phyloP scores from a whole-genome alignment of 129 eudicot species.

The Arctium lappa region DNA sequence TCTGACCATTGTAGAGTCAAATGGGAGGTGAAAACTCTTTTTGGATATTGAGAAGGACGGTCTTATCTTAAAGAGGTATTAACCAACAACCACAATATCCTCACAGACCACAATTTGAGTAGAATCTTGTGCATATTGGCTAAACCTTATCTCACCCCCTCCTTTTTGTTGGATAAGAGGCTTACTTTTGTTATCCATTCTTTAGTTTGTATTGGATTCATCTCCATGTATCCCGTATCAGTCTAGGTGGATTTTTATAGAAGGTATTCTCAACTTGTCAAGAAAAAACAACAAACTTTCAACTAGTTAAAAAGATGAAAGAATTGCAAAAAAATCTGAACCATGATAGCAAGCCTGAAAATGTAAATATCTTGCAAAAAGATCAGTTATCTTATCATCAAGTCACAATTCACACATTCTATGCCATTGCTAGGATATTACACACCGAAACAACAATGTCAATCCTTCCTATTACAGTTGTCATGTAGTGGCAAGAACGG shows the following conservation, averaged over 20 bases:
- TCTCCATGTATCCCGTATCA: not conserved
- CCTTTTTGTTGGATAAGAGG: not conserved
- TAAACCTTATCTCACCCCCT: slow-evolving; percentile 20
- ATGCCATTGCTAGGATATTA: not conserved
- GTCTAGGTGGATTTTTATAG: not conserved
- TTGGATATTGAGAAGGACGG: slow-evolving; percentile 5
- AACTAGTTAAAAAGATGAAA: not conserved
- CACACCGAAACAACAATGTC: not conserved
- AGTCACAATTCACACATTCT: not conserved
- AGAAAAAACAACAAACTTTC: not conserved
- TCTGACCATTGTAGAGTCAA: slow-evolving; percentile 15
- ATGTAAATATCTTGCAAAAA: not conserved
- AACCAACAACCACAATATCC: slow-evolving; percentile 23
- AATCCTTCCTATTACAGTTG: not conserved
- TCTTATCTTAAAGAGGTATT: slow-evolving; percentile 20
- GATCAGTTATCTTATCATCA: not conserved
- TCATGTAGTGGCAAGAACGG: not conserved
- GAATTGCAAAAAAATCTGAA: not conserved
- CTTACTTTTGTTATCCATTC: not conserved
- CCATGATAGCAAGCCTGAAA: not conserved
- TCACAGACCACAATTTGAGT: slow-evolving; percentile 7
- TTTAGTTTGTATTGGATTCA: not conserved
- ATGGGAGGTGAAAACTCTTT: slow-evolving; percentile 15
- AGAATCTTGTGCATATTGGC: not conserved
- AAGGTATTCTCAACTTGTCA: not conserved